phyloP scores from a whole-genome alignment of 1,284 basidiomycete genomes.

The Inonotus hispidus region DNA sequence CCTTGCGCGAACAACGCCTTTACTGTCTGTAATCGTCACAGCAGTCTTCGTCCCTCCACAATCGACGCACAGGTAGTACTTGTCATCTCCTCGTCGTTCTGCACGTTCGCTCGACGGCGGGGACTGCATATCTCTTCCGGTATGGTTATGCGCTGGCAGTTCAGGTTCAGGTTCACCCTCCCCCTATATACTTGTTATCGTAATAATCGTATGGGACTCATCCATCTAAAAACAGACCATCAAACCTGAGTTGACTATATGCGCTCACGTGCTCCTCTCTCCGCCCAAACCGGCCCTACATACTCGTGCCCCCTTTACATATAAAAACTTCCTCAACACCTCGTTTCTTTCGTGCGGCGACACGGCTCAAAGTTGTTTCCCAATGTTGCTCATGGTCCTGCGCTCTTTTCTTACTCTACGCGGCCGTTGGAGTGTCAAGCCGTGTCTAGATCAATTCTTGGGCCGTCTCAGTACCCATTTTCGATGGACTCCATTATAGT shows the following conservation, averaged over 20 bases:
- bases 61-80: constrained; percentile 67
- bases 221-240: too few species aligned
- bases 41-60: constrained; percentile 81
- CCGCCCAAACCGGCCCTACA: constrained; percentile 1
- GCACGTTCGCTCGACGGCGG: background rate
- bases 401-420: constrained; percentile 40
- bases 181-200: background rate
- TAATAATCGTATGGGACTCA: too few species aligned
- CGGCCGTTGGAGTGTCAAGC: constrained; percentile 83
- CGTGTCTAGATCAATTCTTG: constrained; percentile 56
- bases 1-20: constrained; percentile 55
- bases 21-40: constrained; percentile 52
- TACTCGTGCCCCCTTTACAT: constrained; percentile 29
- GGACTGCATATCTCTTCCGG: background rate
- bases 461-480: constrained; percentile 75
- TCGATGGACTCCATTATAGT: constrained; percentile 29
- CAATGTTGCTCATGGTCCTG: constrained; percentile 75
- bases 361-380: constrained; percentile 66
- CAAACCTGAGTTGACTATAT: background rate
- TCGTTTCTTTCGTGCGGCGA: constrained; percentile 61
- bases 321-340: constrained; percentile 27
- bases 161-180: background rate
- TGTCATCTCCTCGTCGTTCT: background rate
- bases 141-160: background rate
- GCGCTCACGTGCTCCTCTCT: background rate